Base-by-base conservation (phyloP, 164 flowering plant genomes). In the Aristolochia fimbriata region DNA sequence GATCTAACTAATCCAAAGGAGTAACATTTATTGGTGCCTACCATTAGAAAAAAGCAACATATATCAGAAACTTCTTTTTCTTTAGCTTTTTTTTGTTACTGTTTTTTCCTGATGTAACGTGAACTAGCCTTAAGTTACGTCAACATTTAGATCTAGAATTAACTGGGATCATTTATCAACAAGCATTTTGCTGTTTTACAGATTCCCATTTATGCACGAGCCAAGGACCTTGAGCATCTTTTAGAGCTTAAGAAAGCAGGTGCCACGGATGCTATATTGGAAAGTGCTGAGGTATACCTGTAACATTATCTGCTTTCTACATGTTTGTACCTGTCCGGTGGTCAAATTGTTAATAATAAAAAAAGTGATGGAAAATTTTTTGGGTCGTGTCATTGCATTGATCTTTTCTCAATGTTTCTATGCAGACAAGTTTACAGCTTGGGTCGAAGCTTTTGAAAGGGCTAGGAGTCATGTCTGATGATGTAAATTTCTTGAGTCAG, bases 401-500 rank as follows among this genome's bases (percentile, higher is more conserved):
- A 27, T 27, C 30, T 27, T 27, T 27, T 27, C 30, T 27, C 3
- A 2, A 27, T 27, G 3, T 14, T 45, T n/a, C 19, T 69, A 67
- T n/a, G n/a, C 97, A 93, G 99, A 87, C 97, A 24, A 90, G 99
- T 74, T 77, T 93, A 63, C 97, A 86, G 76, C 87, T 93, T 51
- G 99, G 99, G 15, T 87, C 97, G 13, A 88, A 78, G 78, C 96
- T 93, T 59, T 70, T 93, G 78, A 86, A 73, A 76, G 96, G 96
- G 57, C 77, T 90, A 33, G 99, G 99, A 49, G 88, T 81, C 53
- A 90, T 93, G 97, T 90, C 97, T 4, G 99, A 90, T 71, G 96
- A 93, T 72, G 99, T 93, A 15, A 72, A 70, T 57, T 90, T 90
- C 65, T 67, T 90, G 43, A 81, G 99, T 47, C 84, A 83, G 76